Base-by-base conservation (phyloP, 495 filamentous ascomycete species). In the Penicillium simplicissimum region DNA sequence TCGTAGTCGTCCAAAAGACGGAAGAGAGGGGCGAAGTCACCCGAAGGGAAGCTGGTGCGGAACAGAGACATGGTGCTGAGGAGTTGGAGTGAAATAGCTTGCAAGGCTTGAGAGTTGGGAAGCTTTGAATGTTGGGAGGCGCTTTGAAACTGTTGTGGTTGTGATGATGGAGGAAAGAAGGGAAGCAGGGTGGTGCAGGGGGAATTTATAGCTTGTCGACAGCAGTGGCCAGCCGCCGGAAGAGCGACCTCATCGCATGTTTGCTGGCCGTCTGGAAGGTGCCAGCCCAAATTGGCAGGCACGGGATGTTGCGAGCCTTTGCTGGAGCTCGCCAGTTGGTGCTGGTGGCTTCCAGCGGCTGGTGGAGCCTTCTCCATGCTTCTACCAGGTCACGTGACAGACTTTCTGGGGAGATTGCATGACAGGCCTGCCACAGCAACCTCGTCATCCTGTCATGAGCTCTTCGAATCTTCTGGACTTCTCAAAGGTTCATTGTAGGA, bases 1-100 rank as follows among this genome's bases (percentile, higher is more conserved):
- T 81, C 78, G 47, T 78, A 79, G 71, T 79, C 76, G 58, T 80
- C 77, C 36, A 80, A 67, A 8, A 80, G 73, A 52, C 76, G 78
- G 76, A 82, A 80, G 59, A 82, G 72, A 38, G 78, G 71, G 21
- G 68, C 52, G 63, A 79, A 78, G 70, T 79, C 78, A 54, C 69
- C 68, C 43, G 63, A 54, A 48, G 74, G 69, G 58, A 75, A 69
- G 61, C 31, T 61, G 57, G 71, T 64, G 38, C 68, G 63, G 69
- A 76, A 79, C 64, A 79, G 72, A 74, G 76, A 73, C 76, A 80
- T 77, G 63, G 53, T 65, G 53, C 49, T 4, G 14, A n/a, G n/a
- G 21, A 6, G 23, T 58, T 56, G 53, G 48, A 42, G 48, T 52
- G 52, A 49, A 42, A 3, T 52, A n/a, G 36, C n/a, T 28, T 37